Evolutionary conservation across 805 yeast genomes (phyloP), one percentile per base, ranked within the genome.

Genomic region (Candida sphagnicola): DNA sequence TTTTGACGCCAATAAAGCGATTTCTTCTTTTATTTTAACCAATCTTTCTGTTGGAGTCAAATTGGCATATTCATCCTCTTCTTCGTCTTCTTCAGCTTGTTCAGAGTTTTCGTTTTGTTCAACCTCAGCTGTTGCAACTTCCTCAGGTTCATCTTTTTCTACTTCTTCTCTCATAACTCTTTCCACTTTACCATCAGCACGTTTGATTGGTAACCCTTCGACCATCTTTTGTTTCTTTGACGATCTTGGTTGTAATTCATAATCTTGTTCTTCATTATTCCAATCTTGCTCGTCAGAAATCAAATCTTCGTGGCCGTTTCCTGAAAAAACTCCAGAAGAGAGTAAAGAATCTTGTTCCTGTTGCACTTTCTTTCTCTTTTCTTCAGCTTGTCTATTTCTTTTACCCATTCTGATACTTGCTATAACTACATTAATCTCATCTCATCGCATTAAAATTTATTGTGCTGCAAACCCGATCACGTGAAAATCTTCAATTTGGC

Each of bases 141-240:
- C 30, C 5, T 28, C 51, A 26, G n/a, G 15, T 6, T 38, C 44
- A 28, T 43, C 50, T 26, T 50, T 54, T 31, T 45, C 54, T 36
- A 54, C 54, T 39, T 51, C 49, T 4, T 41, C 45, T 49, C 64
- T 67, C 46, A 77, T 55, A 5, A 80, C 85, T 51, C 95, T 72
- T 59, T 82, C 77, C n/a, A 91, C 68, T 37, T 68, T 73, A 39
- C 96, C 96, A 45, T 79, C 86, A 12, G 72, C 70, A 4, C 72
- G 67, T 51, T 83, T 85, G 38, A 90, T 85, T 1, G 98, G 98
- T 39, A 91, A 70, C 8, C 84, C 82, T 54, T 85, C 96, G 4
- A 74, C 71, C 3, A 67, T 70, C 4, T 65, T 68, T 4, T 67
- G 72, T 10, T 67, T 59, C 14, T 62, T 61, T 46, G 78, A 61